A percentile compares a stretch with the other conserved stretches of the same genome.
Evolutionary conservation across 495 filamentous ascomycete genomes (phyloP).

Genomic region (Bacidia gigantensis): DNA sequence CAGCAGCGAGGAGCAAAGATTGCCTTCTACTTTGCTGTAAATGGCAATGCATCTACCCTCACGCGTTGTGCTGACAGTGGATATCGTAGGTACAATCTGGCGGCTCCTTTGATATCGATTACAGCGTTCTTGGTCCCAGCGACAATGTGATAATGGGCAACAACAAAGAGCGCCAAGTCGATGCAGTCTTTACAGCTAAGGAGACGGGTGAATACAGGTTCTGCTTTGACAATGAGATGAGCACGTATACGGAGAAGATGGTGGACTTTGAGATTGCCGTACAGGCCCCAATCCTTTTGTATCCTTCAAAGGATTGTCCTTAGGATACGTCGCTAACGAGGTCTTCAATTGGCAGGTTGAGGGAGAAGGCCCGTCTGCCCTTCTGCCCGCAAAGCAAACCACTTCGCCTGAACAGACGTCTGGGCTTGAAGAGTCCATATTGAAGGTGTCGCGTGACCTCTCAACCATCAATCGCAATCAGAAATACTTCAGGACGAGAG

Average conservation of each 20-base stretch:
- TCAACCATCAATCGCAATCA: constrained; percentile 97
- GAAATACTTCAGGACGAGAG: constrained; percentile 97
- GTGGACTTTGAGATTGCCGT: constrained; percentile 98
- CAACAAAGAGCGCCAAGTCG: constrained; percentile 85
- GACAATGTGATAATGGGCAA: constrained; percentile 77
- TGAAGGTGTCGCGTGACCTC: constrained; percentile 84
- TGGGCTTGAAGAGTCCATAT: constrained; percentile 85
- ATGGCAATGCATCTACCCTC: constrained; percentile 19
- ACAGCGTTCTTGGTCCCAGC: constrained; percentile 69
- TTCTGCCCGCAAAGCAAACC: constrained; percentile 82
- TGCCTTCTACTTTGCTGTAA: constrained; percentile 96
- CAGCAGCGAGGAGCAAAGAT: constrained; percentile 70
- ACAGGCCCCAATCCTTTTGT: constrained; percentile 24
- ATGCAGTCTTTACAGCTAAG: constrained; percentile 95
- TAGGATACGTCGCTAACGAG: background rate
- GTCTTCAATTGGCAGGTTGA: constrained; percentile 53
- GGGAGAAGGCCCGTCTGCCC: constrained; percentile 66
- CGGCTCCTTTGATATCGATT: constrained; percentile 92
- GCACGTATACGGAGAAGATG: constrained; percentile 92
- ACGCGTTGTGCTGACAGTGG: background rate
- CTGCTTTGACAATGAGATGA: constrained; percentile 98
- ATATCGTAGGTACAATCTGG: constrained; percentile 74
- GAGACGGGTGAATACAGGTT: constrained; percentile 90
- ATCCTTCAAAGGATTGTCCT: background rate
- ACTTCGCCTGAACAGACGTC: constrained; percentile 82